A percentile compares a stretch with the other conserved stretches of the same genome.
These are phyloP conservation scores for Colletotrichum noveboracense DNA, from an alignment of 2,329 filamentous ascomycete species.

Conservation along the genomic window DNA sequence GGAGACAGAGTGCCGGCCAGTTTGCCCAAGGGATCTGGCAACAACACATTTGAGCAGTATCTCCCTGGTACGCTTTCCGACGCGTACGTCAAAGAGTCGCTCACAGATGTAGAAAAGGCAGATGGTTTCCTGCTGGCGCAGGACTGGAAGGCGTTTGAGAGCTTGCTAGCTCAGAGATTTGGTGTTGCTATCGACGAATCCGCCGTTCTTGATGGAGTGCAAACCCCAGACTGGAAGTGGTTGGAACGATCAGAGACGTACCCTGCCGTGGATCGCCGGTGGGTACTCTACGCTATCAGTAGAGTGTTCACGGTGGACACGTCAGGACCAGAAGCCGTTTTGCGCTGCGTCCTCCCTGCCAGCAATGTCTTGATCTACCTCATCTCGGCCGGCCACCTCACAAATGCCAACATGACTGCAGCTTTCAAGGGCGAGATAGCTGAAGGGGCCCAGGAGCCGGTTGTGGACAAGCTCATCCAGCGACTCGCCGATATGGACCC, in stretches of 20 bases:
- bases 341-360: conserved; percentile 50
- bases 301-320: conserved; percentile 63
- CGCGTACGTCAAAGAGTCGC: conserved; percentile 51
- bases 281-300: conserved; percentile 68
- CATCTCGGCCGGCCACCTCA: conserved; percentile 64
- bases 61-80: conserved; percentile 57
- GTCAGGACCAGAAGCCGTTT: conserved; percentile 32
- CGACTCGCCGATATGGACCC: conserved; percentile 71
- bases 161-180: conserved; percentile 54
- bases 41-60: conserved; percentile 30
- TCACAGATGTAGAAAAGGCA: conserved; percentile 48
- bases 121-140: conserved; percentile 52
- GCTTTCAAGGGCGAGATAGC: conserved; percentile 57
- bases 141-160: conserved; percentile 55
- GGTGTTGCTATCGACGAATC: conserved; percentile 21
- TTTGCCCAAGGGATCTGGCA: conserved; percentile 7
- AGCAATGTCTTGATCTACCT: conserved; percentile 65
- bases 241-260: conserved; percentile 47
- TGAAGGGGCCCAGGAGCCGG: conserved; percentile 41
- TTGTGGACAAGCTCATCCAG: conserved; percentile 63
- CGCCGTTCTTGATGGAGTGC: conserved; percentile 22
- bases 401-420: conserved; percentile 61
- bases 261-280: conserved; percentile 65
- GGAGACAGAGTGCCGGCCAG: conserved; percentile 6
- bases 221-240: conserved; percentile 56